phyloP scores from a whole-genome alignment of 495 filamentous ascomycete genomes.

The Choiromyces venosus region DNA sequence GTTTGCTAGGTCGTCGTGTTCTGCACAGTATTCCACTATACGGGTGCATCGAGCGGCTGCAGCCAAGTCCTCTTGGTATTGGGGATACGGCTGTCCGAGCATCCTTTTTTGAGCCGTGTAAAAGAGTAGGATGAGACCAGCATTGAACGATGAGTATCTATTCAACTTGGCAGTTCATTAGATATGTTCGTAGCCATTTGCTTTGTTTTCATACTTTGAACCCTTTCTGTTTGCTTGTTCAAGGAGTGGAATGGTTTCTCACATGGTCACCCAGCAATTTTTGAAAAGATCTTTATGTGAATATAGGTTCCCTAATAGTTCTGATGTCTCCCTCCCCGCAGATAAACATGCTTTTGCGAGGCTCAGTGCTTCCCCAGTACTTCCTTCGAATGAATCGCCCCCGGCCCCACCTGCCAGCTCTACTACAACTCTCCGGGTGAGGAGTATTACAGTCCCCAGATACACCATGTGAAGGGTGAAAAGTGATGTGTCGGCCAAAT shows the following conservation, averaged over 20 bases:
- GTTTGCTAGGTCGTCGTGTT: slow-evolving; percentile 10
- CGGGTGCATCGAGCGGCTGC: slow-evolving; percentile 5
- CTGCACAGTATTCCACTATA: slow-evolving; percentile 11
- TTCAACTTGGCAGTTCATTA: slow-evolving; percentile 1
- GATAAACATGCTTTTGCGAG: slow-evolving; percentile 12
- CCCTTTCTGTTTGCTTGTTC: neutral
- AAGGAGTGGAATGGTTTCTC: neutral
- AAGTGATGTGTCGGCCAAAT: slow-evolving; percentile 2
- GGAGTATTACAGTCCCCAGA: slow-evolving; percentile 11
- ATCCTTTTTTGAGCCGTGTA: slow-evolving; percentile 10
- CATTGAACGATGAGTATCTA: slow-evolving; percentile 20
- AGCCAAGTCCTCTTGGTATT: slow-evolving; percentile 8
- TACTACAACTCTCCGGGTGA: slow-evolving; percentile 14
- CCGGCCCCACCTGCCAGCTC: slow-evolving; percentile 3
- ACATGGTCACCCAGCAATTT: slow-evolving; percentile 18
- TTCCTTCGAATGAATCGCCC: neutral
- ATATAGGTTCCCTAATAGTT: slow-evolving; percentile 8
- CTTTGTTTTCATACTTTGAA: neutral
- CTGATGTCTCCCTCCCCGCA: slow-evolving; percentile 14
- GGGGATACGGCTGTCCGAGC: slow-evolving; percentile 2
- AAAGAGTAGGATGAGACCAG: slow-evolving; percentile 14
- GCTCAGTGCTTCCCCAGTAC: slow-evolving; percentile 1
- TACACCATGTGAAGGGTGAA: slow-evolving; percentile 20
- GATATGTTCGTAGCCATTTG: neutral
- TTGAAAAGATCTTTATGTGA: slow-evolving; percentile 13